phyloP scores from a whole-genome alignment of 257 asterid genomes.

The Solanum chaucha region DNA sequence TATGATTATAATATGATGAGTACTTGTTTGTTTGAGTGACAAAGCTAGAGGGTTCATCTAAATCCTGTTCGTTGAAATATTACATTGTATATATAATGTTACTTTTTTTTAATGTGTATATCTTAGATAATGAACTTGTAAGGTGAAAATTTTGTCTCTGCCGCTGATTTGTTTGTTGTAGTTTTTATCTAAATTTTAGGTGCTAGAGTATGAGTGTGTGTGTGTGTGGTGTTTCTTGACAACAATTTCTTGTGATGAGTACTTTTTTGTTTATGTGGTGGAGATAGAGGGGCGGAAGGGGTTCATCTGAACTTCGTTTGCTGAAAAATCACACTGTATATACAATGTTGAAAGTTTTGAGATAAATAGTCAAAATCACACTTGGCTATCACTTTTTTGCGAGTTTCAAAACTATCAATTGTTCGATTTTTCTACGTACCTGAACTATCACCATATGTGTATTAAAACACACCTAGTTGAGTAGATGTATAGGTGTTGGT shows the following conservation, averaged over 20 bases:
- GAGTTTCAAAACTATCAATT: not conserved
- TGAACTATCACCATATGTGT: not conserved
- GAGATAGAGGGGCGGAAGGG: not conserved
- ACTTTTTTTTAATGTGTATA: not conserved
- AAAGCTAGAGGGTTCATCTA: not conserved
- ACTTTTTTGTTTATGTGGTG: not conserved
- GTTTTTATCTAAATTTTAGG: not conserved
- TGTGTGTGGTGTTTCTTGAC: not conserved
- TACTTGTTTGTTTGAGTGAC: not conserved
- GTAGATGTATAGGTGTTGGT: not conserved
- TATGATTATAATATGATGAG: not conserved
- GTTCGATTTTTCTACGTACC: not conserved
- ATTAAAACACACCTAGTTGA: not conserved
- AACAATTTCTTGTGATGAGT: not conserved
- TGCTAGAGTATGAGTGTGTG: not conserved
- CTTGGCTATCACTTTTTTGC: not conserved
- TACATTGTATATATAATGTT: not conserved
- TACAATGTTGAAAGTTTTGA: not conserved
- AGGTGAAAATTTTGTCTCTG: not conserved
- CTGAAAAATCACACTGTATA: not conserved
- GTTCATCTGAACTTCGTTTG: not conserved
- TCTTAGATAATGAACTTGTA: not conserved
- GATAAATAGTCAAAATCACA: not conserved
- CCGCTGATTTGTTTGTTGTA: not conserved
- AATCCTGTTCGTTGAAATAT: not conserved